Conservation (phyloP, 495 filamentous ascomycete species). For the Rhizodiscina lignyota region DNA sequence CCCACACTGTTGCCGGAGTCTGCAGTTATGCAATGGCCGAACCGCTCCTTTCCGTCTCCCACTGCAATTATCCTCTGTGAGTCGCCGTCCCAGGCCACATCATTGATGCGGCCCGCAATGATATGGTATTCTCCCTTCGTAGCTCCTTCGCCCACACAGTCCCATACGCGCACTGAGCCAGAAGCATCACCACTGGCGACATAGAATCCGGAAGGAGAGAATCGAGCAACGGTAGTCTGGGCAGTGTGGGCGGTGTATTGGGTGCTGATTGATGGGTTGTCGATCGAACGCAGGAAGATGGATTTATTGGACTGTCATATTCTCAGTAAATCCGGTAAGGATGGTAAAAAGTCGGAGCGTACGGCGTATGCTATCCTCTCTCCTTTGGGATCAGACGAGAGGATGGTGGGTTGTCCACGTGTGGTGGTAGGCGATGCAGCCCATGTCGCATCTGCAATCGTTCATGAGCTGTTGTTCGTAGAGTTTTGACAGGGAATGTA, state of each 20-base stretch:
- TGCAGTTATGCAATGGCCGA: conserved; percentile 85
- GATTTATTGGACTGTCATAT: conserved; percentile 71
- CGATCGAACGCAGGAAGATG: conserved; percentile 83
- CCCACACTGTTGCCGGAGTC: conserved; percentile 93
- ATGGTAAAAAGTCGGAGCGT: conserved; percentile 16
- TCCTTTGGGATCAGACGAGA: conserved; percentile 80
- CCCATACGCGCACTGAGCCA: conserved; percentile 81
- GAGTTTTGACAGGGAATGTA: background rate
- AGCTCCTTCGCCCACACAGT: conserved; percentile 46
- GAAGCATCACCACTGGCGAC: conserved; percentile 83
- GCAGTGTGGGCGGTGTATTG: conserved; percentile 87
- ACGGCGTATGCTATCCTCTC: conserved; percentile 90
- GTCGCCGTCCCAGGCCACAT: conserved; percentile 95
- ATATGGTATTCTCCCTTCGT: conserved; percentile 82
- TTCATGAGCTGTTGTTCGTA: conserved; percentile 1
- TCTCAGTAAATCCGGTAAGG: background rate
- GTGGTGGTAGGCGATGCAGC: conserved; percentile 66
- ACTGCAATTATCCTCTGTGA: conserved; percentile 92
- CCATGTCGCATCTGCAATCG: conserved; percentile 44
- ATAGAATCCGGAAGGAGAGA: conserved; percentile 88
- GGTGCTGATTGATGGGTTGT: conserved; percentile 61
- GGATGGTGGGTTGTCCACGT: conserved; percentile 75
- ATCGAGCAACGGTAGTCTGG: conserved; percentile 78
- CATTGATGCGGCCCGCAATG: conserved; percentile 87
- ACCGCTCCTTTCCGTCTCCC: conserved; percentile 83